Base-by-base conservation (phyloP, 164 flowering plant genomes). In the Stephania japonica region DNA sequence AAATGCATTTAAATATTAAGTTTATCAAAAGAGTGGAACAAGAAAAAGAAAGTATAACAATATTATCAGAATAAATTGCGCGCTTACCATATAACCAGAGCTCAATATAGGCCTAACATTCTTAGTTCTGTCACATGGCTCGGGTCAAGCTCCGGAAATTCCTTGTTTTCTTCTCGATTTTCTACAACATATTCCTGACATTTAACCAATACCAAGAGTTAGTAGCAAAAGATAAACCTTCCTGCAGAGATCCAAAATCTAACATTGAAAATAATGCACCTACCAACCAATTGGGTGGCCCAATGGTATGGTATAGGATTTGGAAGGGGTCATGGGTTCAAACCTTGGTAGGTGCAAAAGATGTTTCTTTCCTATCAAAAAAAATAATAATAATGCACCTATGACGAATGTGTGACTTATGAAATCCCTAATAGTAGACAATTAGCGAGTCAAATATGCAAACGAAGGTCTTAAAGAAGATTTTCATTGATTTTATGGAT, bases 171-270 rank as follows among this genome's bases (percentile, higher is more conserved):
- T 84, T 91, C 98, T 73, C 97, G 85, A 77, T 87, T 93, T 85
- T 95, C 94, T 25, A 95, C 99, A 47, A 95, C 85, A 72, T 93
- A 93, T 72, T 92, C 99, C 98, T 95, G 86, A 56, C 13, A 69
- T 14, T 59, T 73, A 21, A 68, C 68, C 41, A 65, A 49, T 64
- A 38, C 65, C 25, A 27, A 42, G 16, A 25, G 14, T 32, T 73
- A 47, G 16, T 49, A 19, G 32, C 50, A 53, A 13, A 27, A 26
- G 21, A 21, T 5, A 44, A 43, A 49, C 19, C 4, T 12, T 12
- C 12, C 19, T 27, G 65, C 16, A n/a, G 38, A 43, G 19, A 11
- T 7, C 41, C 24, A 5, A 11, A 18, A n/a, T 2, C 14, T 50
- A 42, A 43, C 26, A 26, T n/a, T 14, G 7, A 70, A 50, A 27